These are phyloP conservation scores for Wickerhamiella kazuoi DNA, from an alignment of 805 yeast genomes.

Conservation along the genomic window DNA sequence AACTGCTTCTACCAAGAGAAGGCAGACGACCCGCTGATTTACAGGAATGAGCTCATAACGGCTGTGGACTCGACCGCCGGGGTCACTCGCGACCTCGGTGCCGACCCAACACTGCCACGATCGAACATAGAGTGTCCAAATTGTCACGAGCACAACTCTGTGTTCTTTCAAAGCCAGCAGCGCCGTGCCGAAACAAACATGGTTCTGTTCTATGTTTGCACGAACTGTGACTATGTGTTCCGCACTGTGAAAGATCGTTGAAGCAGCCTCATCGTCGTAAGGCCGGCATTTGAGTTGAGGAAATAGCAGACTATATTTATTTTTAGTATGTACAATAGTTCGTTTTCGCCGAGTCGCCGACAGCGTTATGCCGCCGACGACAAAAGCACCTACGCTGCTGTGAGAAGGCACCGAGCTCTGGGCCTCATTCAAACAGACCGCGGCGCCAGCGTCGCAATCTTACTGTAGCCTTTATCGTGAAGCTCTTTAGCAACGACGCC, in stretches of 20 bases:
- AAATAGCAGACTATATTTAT: neutral
- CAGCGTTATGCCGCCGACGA: no score
- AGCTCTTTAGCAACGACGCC: slow-evolving; percentile 85
- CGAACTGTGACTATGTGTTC: slow-evolving; percentile 66
- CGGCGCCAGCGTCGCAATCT: slow-evolving; percentile 83
- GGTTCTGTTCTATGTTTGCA: slow-evolving; percentile 79
- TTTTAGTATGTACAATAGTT: neutral
- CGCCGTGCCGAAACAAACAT: slow-evolving; percentile 87
- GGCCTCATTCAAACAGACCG: slow-evolving; percentile 41
- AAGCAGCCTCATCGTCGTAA: neutral
- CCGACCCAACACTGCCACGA: slow-evolving; percentile 95
- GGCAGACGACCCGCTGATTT: slow-evolving; percentile 70
- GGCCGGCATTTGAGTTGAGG: neutral
- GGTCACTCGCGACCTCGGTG: slow-evolving; percentile 85
- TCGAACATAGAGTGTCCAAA: slow-evolving; percentile 86
- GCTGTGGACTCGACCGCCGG: slow-evolving; percentile 92
- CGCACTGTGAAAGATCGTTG: slow-evolving; percentile 3
- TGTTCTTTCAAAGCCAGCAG: slow-evolving; percentile 93
- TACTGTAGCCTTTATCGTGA: slow-evolving; percentile 63
- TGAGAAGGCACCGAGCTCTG: no score
- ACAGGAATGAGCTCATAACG: slow-evolving; percentile 81
- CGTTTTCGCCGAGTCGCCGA: no score
- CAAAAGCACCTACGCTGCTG: no score
- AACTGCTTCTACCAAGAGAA: slow-evolving; percentile 87
- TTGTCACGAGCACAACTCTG: slow-evolving; percentile 78